phyloP scores from a whole-genome alignment of 2,329 filamentous ascomycete species.

The Fusarium incarnatum region DNA sequence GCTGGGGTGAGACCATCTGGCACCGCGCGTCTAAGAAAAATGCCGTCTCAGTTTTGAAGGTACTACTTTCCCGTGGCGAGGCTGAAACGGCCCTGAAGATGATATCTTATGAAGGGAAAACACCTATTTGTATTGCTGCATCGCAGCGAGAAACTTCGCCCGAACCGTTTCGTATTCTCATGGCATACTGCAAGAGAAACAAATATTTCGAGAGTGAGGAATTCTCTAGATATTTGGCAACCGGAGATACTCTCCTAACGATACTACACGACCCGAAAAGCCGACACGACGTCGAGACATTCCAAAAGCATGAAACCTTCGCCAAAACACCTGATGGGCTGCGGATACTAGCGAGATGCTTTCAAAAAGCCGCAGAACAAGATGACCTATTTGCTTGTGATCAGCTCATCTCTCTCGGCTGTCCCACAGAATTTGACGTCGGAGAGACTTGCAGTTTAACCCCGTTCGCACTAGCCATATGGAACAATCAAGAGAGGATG shows the following conservation, averaged over 20 bases:
- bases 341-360: not conserved
- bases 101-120: not conserved
- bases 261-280: accelerated
- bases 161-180: accelerated
- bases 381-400: not conserved
- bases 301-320: not conserved
- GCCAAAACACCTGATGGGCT: accelerated
- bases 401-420: not conserved
- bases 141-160: accelerated
- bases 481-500: not conserved
- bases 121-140: not conserved
- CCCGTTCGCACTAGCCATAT: not conserved
- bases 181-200: accelerated
- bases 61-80: not conserved
- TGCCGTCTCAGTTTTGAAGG: accelerated
- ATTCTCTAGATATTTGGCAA: accelerated
- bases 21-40: not conserved
- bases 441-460: not conserved
- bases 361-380: not conserved
- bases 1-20: not conserved
- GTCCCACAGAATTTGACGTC: not conserved
- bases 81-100: not conserved
- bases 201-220: not conserved
- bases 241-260: not conserved
- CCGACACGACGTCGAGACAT: not conserved